Base-by-base conservation (phyloP, 257 asterid genomes). In the Lithospermum erythrorhizon region DNA sequence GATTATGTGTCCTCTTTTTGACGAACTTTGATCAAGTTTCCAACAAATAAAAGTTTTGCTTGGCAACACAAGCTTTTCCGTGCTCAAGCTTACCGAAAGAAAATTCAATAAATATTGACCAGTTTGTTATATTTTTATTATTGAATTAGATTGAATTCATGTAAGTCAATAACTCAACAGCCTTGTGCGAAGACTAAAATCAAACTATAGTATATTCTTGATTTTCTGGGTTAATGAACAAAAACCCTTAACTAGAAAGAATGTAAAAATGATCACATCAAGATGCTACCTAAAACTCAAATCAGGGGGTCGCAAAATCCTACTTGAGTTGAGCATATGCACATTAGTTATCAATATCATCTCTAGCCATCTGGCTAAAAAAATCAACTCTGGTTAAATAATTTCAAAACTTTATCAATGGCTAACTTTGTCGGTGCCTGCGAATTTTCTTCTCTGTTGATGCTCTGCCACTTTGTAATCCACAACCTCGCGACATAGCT, bases 381-480 rank as follows among this genome's bases (percentile, higher is more conserved):
- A 22, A 56, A 56, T 53, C 10, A 18, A 3, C 20, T 9, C 35
- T 23, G 57, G 57, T 53, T n/a, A 9, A 53, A 53, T 20, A n/a
- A 53, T 9, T 53, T 5, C 24, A 25, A 9, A 51, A 59, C 74
- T 65, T 61, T 64, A 49, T 66, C 69, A 69, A 32, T 48, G 58
- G 17, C 21, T 49, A 32, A 18, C 64, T 24, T 57, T 65, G 24
- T 48, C 70, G 9, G 56, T 55, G 21, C 59, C 73, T 47, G 78
- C 83, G 49, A 91, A 78, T 75, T 81, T 82, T 77, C 77, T 84
- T 72, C 98, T 84, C 58, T 88, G 96, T 61, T 84, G 85, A 88
- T 91, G 98, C 74, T 91, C 95, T 6, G 97, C 97, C 65, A 86
- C 98, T 71, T 87, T 82, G 59, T 84, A 82, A 58, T 84, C 87